These are phyloP conservation scores for Closterium sp. DNA, from an alignment of 139 green algal genomes.

Conservation along the genomic window DNA sequence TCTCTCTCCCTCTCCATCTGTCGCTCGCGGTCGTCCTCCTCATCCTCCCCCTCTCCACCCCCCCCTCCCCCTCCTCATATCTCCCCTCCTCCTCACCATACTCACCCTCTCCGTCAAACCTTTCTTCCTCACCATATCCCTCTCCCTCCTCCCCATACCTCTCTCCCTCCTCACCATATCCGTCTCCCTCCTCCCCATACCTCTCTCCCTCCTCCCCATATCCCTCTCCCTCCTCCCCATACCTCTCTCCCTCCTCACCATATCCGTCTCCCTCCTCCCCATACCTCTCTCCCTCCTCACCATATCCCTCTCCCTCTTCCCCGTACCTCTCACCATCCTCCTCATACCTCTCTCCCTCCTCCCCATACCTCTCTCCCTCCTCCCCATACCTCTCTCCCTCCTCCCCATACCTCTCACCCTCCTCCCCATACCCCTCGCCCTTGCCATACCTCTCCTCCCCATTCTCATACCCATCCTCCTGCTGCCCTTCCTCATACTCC, in stretches of 20 bases:
- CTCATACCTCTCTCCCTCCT: neutral
- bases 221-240: neutral
- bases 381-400: neutral
- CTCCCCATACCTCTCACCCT: no score
- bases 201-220: neutral
- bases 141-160: neutral
- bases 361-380: neutral
- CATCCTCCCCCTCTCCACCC: neutral
- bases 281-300: neutral
- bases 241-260: neutral
- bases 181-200: neutral
- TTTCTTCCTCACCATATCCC: neutral
- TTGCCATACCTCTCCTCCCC: no score
- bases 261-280: neutral
- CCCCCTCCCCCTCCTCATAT: neutral
- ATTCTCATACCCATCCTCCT: no score
- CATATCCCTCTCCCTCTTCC: neutral
- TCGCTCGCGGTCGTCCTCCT: neutral
- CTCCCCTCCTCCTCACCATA: neutral
- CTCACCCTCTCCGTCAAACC: neutral
- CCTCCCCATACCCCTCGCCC: no score
- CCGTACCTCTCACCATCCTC: neutral
- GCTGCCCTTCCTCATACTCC: no score
- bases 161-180: neutral
- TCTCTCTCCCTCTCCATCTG: constrained; percentile 1